Evolutionary conservation across 352 stramenopile species (phyloP).

Genomic region (Globisporangium echinulatum): DNA sequence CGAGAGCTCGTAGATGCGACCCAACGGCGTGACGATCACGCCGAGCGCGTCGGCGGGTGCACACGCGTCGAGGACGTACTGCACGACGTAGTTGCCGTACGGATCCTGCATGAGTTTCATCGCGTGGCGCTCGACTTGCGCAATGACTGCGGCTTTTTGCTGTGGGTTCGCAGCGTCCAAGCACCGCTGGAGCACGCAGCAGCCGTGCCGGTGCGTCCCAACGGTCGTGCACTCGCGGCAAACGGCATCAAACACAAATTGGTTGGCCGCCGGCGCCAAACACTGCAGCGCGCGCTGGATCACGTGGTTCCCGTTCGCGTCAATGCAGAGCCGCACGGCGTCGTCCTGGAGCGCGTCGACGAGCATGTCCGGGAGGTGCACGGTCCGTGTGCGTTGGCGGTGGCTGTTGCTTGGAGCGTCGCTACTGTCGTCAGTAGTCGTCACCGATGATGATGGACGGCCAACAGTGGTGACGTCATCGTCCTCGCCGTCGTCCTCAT

Average conservation of each 20-base stretch:
- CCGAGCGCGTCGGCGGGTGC: conserved; percentile 71
- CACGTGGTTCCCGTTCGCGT: conserved; percentile 97
- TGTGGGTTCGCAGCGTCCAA: conserved; percentile 88
- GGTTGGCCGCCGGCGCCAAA: conserved; percentile 91
- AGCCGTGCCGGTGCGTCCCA: conserved; percentile 95
- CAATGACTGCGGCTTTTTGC: conserved; percentile 87
- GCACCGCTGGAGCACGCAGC: conserved; percentile 96
- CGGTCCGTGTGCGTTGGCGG: conserved; percentile 11
- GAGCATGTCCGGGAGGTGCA: conserved; percentile 87
- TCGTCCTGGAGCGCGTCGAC: conserved; percentile 92
- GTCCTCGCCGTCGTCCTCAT: conserved; percentile 31
- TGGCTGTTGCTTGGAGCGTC: conserved; percentile 17
- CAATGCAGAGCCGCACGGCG: conserved; percentile 94
- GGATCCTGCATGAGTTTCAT: conserved; percentile 94
- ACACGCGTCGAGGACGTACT: conserved; percentile 89
- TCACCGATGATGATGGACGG: too few species aligned
- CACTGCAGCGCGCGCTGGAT: conserved; percentile 96
- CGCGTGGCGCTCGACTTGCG: conserved; percentile 93
- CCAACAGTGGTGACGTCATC: conserved; percentile 1
- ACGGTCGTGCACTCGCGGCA: conserved; percentile 93
- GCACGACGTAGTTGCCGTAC: conserved; percentile 91
- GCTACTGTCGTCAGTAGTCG: background rate
- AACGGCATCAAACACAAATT: conserved; percentile 97
- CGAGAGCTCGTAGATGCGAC: conserved; percentile 93
- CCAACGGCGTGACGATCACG: conserved; percentile 80